phyloP scores from a whole-genome alignment of 106 monocot genomes.

The Iris macrosiphon region DNA sequence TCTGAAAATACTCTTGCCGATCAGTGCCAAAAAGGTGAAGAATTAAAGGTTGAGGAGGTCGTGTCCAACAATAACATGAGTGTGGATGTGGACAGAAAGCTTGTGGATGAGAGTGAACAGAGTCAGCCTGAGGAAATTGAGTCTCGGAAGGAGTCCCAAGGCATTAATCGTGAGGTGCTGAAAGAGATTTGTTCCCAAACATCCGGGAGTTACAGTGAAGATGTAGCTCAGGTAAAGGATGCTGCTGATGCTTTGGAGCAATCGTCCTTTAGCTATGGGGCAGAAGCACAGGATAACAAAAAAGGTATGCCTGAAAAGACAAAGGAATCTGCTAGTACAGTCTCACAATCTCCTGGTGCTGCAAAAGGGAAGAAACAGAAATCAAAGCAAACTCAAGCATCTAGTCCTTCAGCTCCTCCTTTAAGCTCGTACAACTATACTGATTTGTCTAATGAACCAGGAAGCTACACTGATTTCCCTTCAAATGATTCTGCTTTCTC shows the following conservation, averaged over 20 bases:
- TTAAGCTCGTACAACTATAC: constrained; percentile 36
- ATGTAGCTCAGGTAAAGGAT: constrained; percentile 21
- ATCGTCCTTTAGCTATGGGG: constrained; percentile 12
- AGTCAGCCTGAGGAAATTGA: constrained; percentile 17
- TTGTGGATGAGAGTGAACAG: constrained; percentile 32
- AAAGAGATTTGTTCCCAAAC: constrained; percentile 8
- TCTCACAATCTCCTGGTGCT: constrained; percentile 15
- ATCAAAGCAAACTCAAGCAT: constrained; percentile 30
- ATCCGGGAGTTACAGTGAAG: constrained; percentile 19
- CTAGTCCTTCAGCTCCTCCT: constrained; percentile 30
- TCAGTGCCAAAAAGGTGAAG: constrained; percentile 13
- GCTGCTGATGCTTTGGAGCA: constrained; percentile 21
- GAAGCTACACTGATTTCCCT: constrained; percentile 16
- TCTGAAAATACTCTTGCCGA: constrained; percentile 26
- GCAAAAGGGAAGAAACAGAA: constrained; percentile 48
- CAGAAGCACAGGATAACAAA: constrained; percentile 24
- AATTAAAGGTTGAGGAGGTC: constrained; percentile 35
- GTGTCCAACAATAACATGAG: constrained; percentile 16
- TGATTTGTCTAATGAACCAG: constrained; percentile 55
- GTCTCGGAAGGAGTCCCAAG: constrained; percentile 34
- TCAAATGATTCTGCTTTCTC: constrained; percentile 31
- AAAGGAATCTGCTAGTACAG: constrained; percentile 14
- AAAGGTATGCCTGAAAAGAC: constrained; percentile 40
- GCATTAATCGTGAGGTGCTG: constrained; percentile 15
- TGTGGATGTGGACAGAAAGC: constrained; percentile 39